Conservation (phyloP, 805 yeast genomes). For the Myxozyma monticola region DNA sequence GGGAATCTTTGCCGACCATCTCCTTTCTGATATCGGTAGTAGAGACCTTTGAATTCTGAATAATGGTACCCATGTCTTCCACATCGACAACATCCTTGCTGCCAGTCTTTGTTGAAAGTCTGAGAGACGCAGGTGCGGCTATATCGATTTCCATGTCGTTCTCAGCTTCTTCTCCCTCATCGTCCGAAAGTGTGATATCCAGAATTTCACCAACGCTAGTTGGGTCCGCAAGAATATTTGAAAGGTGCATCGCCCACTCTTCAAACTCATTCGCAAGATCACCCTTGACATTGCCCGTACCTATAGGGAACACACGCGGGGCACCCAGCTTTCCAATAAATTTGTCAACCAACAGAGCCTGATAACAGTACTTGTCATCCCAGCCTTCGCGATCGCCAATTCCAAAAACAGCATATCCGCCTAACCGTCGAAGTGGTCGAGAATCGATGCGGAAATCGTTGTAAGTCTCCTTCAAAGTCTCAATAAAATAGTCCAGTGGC, state of each 20-base stretch:
- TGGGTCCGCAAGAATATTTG: conserved; percentile 61
- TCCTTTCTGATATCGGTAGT: conserved; percentile 52
- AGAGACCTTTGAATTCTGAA: conserved; percentile 37
- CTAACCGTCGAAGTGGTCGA: conserved; percentile 64
- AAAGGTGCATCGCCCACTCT: conserved; percentile 67
- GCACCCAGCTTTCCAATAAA: conserved; percentile 83
- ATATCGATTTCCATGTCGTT: conserved; percentile 39
- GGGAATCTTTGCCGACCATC: conserved; percentile 89
- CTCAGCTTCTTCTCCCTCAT: conserved; percentile 43
- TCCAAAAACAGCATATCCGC: conserved; percentile 85
- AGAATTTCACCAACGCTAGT: conserved; percentile 57
- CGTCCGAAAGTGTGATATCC: conserved; percentile 59
- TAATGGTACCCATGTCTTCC: conserved; percentile 78
- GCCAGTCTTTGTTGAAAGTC: conserved; percentile 33
- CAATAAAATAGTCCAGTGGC: conserved; percentile 84
- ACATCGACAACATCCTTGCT: conserved; percentile 66
- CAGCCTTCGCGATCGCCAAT: conserved; percentile 86
- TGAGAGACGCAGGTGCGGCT: conserved; percentile 16
- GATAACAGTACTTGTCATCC: conserved; percentile 84
- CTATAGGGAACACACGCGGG: conserved; percentile 77
- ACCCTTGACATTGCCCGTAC: conserved; percentile 76
- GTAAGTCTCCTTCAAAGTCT: conserved; percentile 73
- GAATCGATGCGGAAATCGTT: conserved; percentile 86
- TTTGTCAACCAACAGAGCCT: conserved; percentile 71
- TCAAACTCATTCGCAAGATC: conserved; percentile 54